Conservation (phyloP, 257 asterid species). For the Dorcoceras hygrometricum region DNA sequence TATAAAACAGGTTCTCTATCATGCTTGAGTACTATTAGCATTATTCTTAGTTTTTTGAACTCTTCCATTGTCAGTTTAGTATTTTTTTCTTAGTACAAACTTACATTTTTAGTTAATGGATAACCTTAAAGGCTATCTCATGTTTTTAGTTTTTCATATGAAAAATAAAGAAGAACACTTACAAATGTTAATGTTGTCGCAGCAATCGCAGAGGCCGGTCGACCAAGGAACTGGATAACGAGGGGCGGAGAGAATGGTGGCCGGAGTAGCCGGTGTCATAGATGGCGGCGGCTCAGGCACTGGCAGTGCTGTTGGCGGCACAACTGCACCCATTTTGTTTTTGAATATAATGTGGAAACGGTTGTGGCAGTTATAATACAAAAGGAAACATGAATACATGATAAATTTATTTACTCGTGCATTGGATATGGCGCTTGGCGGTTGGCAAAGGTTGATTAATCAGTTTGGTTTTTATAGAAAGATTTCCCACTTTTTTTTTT, state of each 20-base stretch:
- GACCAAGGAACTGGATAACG: slow-evolving; percentile 44
- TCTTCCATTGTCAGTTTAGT: no score
- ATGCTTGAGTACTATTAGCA: no score
- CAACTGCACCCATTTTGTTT: not conserved
- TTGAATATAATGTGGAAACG: not conserved
- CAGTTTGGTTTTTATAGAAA: no score
- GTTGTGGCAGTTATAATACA: not conserved
- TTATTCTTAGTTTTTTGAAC: no score
- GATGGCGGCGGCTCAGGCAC: slow-evolving; percentile 23
- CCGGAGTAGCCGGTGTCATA: slow-evolving; percentile 18
- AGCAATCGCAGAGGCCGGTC: slow-evolving; percentile 47
- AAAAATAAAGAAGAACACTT: slow-evolving; percentile 9
- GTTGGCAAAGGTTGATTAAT: not conserved
- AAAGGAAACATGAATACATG: not conserved
- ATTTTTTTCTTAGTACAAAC: no score
- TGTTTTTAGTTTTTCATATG: no score
- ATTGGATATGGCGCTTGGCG: not conserved
- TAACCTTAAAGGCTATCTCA: no score
- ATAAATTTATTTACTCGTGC: not conserved
- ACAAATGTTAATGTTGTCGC: slow-evolving; percentile 40
- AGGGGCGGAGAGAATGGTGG: slow-evolving; percentile 16
- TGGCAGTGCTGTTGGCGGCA: slow-evolving; percentile 21
- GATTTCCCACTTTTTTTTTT: no score
- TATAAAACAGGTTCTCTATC: no score
- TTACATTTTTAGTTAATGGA: no score